Base-by-base conservation (phyloP, 1,284 basidiomycete genomes). In the Wolfiporia cocos region DNA sequence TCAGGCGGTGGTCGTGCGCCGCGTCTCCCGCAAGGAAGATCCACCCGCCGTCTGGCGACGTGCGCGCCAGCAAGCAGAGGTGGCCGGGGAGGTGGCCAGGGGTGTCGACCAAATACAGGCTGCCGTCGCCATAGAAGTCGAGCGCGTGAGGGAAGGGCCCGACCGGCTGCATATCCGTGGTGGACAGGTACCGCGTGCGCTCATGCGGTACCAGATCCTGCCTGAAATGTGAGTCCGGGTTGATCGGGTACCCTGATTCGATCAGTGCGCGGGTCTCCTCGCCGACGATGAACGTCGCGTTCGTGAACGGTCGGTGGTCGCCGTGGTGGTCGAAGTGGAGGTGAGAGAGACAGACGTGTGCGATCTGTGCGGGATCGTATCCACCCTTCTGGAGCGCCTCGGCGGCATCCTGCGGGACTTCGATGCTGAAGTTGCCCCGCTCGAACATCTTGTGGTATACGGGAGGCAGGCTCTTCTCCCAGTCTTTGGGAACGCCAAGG, bases 121-220 rank as follows among this genome's bases (percentile, higher is more conserved):
- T 73, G 2, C 77, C 78, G 47, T 82, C 78, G 14, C 68, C 69
- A 51, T 70, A 78, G 47, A 69, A 71, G 58, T 82, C 77, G 22
- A 71, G 51, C 4, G 71, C 69, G 34, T 59, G 65, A 5, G 70
- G 68, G 56, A 78, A 81, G 3, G 73, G 70, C 0, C 74, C 76
- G 28, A 80, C 35, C 28, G 46, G 23, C 17, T 43, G 42, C 52
- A 49, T 52, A 4, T 3, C 37, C 15, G 14, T 29, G 20, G 44
- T 39, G 20, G 39, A 30, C 17, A 54, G 43, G 47, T 37, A 70
- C 21, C 51, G 43, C 2, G 69, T 72, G 42, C 75, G 70, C 3
- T 58, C 67, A 0, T 49, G 31, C 0, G 74, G 74, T 17, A 76
- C 58, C 12, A 71, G 54, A 34, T 64, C 62, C 5, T 60, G 47